Conservation (phyloP, 139 green algal species). For the Micractinium sp. region DNA sequence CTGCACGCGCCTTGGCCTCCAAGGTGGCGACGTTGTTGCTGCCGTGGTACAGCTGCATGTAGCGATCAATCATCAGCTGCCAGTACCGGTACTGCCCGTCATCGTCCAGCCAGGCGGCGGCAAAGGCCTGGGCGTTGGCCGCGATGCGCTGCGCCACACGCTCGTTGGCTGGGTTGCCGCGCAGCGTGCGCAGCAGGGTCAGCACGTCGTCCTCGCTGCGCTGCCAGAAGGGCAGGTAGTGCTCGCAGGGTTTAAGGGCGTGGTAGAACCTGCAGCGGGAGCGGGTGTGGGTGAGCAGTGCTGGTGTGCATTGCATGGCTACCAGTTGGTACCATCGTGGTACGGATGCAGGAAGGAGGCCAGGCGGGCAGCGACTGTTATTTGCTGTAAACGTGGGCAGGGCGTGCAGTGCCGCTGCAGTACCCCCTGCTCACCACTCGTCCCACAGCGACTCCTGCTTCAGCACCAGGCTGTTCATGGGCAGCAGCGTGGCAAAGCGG, state of each 20-base stretch:
- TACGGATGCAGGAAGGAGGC: too few relatives aligned
- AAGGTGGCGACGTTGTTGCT: not conserved
- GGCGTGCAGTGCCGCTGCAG: too few relatives aligned
- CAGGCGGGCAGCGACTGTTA: too few relatives aligned
- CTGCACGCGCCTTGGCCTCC: not conserved
- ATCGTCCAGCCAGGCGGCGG: not conserved
- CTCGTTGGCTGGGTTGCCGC: not conserved
- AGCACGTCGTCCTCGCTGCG: not conserved
- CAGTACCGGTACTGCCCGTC: not conserved
- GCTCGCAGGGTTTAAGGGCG: not conserved
- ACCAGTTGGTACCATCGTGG: too few relatives aligned
- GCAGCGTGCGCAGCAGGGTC: not conserved
- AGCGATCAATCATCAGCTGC: constrained; percentile 1
- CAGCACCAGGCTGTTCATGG: not conserved
- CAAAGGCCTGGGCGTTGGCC: not conserved
- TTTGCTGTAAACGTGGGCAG: too few relatives aligned
- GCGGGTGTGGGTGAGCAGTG: not conserved
- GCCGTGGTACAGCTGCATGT: constrained; percentile 14
- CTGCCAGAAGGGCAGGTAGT: constrained; percentile 12
- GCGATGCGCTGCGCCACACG: constrained; percentile 1
- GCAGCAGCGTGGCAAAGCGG: constrained; percentile 5
- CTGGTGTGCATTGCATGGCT: too few relatives aligned
- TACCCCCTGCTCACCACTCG: not conserved
- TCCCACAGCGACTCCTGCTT: not conserved
- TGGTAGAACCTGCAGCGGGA: not conserved